Evolutionary conservation across 2,329 filamentous ascomycete species (phyloP).

Genomic region (Colletotrichum paranaense): DNA sequence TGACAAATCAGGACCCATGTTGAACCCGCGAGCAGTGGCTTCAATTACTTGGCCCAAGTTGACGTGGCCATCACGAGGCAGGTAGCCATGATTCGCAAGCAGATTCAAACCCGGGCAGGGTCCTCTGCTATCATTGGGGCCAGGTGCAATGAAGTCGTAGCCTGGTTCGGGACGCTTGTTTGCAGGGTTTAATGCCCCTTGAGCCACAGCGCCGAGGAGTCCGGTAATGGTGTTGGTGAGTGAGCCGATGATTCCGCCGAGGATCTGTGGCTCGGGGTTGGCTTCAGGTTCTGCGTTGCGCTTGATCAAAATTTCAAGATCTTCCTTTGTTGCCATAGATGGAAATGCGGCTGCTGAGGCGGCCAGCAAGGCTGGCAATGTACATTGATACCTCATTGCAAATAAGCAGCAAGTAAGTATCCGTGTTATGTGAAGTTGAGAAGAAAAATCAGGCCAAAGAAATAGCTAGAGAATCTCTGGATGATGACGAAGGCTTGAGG

Average conservation of each 20-base stretch:
- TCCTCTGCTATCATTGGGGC: constrained; percentile 12
- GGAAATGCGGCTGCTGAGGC: constrained; percentile 20
- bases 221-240: constrained; percentile 18
- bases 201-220: constrained; percentile 23
- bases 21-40: constrained; percentile 25
- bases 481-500: neutral
- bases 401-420: too few relatives aligned
- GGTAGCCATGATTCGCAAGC: constrained; percentile 55
- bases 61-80: constrained; percentile 50
- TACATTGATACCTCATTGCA: constrained; percentile 13
- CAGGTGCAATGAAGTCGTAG: constrained; percentile 18
- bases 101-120: constrained; percentile 58
- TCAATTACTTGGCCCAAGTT: constrained; percentile 27
- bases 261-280: constrained; percentile 16
- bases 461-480: neutral
- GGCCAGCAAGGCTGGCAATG: neutral
- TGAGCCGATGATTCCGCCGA: neutral
- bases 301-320: constrained; percentile 11
- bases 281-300: constrained; percentile 13
- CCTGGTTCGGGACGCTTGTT: constrained; percentile 25
- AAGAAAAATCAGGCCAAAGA: too few relatives aligned
- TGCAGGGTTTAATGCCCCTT: constrained; percentile 6
- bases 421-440: too few relatives aligned
- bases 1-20: constrained; percentile 17
- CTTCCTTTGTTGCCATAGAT: constrained; percentile 7